phyloP scores from a whole-genome alignment of 768 basidiomycete species.

The Suillus ampliporus region DNA sequence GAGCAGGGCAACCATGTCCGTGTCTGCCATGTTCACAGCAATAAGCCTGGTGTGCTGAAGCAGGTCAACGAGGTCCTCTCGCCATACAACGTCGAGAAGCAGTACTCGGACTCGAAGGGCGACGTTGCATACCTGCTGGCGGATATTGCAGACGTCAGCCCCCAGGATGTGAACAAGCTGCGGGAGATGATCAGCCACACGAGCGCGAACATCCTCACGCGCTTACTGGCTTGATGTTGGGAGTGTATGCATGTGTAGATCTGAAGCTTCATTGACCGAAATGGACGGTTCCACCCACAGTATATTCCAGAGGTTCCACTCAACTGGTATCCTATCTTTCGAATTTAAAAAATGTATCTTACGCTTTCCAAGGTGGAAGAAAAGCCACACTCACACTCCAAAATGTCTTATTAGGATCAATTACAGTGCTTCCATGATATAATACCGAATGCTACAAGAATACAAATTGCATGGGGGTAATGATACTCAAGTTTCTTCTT shows the following conservation, averaged over 20 bases:
- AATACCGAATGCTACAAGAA: constrained; percentile 5
- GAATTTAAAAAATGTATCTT: constrained; percentile 15
- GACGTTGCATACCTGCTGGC: constrained; percentile 96
- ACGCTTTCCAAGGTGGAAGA: background rate
- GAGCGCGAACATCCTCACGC: constrained; percentile 87
- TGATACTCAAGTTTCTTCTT: constrained; percentile 68
- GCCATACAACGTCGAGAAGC: constrained; percentile 98
- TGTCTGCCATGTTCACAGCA: constrained; percentile 94
- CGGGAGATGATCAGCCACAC: constrained; percentile 80
- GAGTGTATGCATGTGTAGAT: background rate
- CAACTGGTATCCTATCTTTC: constrained; percentile 49
- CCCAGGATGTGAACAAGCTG: constrained; percentile 76
- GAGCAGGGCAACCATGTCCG: constrained; percentile 85
- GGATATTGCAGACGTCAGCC: constrained; percentile 91
- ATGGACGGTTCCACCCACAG: constrained; percentile 41
- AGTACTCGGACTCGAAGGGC: constrained; percentile 97
- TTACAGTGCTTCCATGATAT: constrained; percentile 14
- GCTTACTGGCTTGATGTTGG: constrained; percentile 68
- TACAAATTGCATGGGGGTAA: constrained; percentile 7
- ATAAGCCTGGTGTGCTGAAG: constrained; percentile 93
- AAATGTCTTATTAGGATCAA: constrained; percentile 22
- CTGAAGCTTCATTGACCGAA: constrained; percentile 21
- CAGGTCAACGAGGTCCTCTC: constrained; percentile 94
- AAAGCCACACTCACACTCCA: constrained; percentile 4
- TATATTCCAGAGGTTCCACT: constrained; percentile 43